Evolutionary conservation across 352 stramenopile species (phyloP), one percentile per base, ranked within the genome.

Genomic region (Pythium periplocum): DNA sequence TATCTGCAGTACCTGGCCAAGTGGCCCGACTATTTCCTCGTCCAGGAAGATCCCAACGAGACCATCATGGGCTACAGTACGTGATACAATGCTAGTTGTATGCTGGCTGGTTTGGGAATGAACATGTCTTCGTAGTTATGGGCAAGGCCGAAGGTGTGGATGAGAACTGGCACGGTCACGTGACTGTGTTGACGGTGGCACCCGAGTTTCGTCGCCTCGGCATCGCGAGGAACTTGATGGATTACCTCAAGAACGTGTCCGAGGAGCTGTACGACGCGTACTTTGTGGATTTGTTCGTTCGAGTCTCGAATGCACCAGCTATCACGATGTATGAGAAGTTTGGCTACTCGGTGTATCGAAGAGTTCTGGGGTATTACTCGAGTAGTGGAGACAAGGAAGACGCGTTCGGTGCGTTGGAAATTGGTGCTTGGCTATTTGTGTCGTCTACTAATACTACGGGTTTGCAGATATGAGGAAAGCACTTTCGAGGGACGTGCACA

Each of bases 241-340:
- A 96, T 48, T 89, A 95, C 66, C 85, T 98, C 49, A 92, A 98
- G 71, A 77, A 83, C 43, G 78, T 91, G 8, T 88, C 81, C 6
- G 66, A 82, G 31, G 73, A 88, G 51, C 68, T 88, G 48, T 90
- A 83, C 65, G 90, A 98, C 68, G 93, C 77, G 12, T 98, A 98
- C 78, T 99, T 99, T 77, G 97, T 99, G 48, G 97, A 99, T 66
- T 72, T 99, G 26, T 99, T 99, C 64, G 97, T 99, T n/a, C 79
- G 97, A 30, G 85, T 94, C n/a, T 98, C 92, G 39, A 99, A 99
- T 78, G 74, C 67, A 35, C 62, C 95, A n/a, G 92, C 92, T 9
- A 96, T 97, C 49, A 59, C 62, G 45, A 97, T 98, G 90, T 98
- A 98, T 68, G 72, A 93, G 50, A 88, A 91, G 37, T 86, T 98